Percentiles rank a stretch among this genome's conserved stretches.
Evolutionary conservation across 73 alveolate species (phyloP).

Genomic region (Diophrys appendiculata): DNA sequence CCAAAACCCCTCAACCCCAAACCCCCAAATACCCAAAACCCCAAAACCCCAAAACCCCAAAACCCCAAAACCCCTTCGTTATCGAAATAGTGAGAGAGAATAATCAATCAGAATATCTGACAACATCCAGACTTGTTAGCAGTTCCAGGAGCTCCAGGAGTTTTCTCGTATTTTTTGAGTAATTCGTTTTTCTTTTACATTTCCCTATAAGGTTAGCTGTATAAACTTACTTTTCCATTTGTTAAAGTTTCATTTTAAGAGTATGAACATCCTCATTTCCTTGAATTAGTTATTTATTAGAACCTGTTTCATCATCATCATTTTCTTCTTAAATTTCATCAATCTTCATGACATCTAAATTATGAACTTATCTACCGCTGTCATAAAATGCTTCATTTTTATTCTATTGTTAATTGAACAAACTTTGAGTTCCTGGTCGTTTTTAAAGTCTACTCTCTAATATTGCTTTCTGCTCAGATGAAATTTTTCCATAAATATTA

Average conservation of each 20-base stretch:
- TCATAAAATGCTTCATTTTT: not conserved
- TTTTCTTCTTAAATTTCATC: slow-evolving; percentile 2
- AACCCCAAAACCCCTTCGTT: slow-evolving; percentile 5
- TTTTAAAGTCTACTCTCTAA: not conserved
- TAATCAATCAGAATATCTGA: slow-evolving; percentile 22
- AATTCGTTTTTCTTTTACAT: slow-evolving; percentile 21
- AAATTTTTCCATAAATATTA: slow-evolving; percentile 59
- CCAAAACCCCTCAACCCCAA: not conserved
- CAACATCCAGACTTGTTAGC: slow-evolving; percentile 31
- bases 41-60: slow-evolving; percentile 24
- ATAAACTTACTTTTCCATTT: not conserved
- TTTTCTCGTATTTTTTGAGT: slow-evolving; percentile 22
- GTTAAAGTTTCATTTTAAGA: not conserved
- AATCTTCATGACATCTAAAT: slow-evolving; percentile 6
- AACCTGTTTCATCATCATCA: slow-evolving; percentile 27
- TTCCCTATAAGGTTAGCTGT: slow-evolving; percentile 10
- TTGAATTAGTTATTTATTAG: not conserved
- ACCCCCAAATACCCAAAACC: not conserved
- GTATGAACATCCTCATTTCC: not conserved
- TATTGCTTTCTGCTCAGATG: slow-evolving; percentile 10
- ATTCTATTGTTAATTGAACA: too few species aligned
- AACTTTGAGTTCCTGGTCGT: too few species aligned
- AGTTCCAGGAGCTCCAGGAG: slow-evolving; percentile 3
- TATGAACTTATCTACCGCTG: not conserved
- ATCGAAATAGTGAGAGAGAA: not conserved